phyloP scores from a whole-genome alignment of 129 eudicot species.

The Centaurea solstitialis region DNA sequence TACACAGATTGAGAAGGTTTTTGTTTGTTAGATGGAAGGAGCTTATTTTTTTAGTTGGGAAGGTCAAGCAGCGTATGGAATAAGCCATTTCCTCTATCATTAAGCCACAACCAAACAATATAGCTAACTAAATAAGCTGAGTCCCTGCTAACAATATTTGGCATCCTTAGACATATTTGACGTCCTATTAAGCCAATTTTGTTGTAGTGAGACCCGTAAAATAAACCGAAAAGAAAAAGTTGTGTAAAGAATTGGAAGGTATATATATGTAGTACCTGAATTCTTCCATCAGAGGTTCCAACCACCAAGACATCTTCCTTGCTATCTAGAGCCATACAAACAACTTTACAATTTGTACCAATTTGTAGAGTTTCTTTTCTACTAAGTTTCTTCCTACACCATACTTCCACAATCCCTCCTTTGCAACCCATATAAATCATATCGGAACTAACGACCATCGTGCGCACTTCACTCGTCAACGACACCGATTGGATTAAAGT shows the following conservation, averaged over 20 bases:
- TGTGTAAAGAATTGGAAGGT: neutral
- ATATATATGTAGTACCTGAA: slow-evolving; percentile 51
- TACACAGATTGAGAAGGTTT: no score
- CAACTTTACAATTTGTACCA: slow-evolving; percentile 48
- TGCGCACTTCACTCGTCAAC: slow-evolving; percentile 50
- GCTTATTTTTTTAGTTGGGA: no score
- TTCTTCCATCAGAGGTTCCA: slow-evolving; percentile 79
- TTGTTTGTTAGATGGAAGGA: no score
- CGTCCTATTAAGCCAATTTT: neutral
- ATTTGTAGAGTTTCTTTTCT: slow-evolving; percentile 73
- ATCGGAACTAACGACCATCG: slow-evolving; percentile 60
- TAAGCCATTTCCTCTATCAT: no score
- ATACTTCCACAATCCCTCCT: slow-evolving; percentile 72
- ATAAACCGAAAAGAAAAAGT: neutral
- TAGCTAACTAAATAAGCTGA: no score
- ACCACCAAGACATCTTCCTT: slow-evolving; percentile 58
- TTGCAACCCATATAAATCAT: slow-evolving; percentile 71
- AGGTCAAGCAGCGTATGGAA: no score
- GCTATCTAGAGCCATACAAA: slow-evolving; percentile 61
- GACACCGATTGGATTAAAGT: slow-evolving; percentile 52
- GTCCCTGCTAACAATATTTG: no score
- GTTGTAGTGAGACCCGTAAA: neutral
- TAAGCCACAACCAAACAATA: no score
- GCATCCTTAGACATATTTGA: neutral
- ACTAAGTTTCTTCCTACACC: slow-evolving; percentile 72